These are phyloP conservation scores for Dryas alaskensis DNA, from an alignment of 306 rosid genomes.

Conservation along the genomic window DNA sequence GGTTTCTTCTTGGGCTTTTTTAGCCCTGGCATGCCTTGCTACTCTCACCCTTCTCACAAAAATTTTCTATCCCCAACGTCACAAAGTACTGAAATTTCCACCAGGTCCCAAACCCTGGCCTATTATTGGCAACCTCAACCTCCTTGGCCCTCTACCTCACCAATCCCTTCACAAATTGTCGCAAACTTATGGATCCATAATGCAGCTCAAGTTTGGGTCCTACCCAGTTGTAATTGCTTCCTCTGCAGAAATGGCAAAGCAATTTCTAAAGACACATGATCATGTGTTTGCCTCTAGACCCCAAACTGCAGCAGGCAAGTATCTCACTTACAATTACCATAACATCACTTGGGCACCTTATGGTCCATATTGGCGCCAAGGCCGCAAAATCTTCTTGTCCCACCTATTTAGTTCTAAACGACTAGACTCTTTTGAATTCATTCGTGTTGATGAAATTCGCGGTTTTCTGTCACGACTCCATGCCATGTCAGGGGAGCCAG, in stretches of 20 bases:
- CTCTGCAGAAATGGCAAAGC: slow-evolving; percentile 23
- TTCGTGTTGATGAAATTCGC: slow-evolving; percentile 20
- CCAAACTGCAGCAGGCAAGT: slow-evolving; percentile 33
- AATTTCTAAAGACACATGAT: slow-evolving; percentile 27
- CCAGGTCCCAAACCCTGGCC: too few species aligned
- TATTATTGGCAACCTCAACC: too few species aligned
- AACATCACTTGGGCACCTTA: slow-evolving; percentile 28
- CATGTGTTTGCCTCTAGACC: slow-evolving; percentile 34
- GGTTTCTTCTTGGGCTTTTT: too few species aligned
- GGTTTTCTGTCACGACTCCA: slow-evolving; percentile 17
- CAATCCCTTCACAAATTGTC: slow-evolving; percentile 33
- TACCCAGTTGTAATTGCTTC: slow-evolving; percentile 30
- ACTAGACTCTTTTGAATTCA: slow-evolving; percentile 19
- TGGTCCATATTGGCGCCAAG: slow-evolving; percentile 37
- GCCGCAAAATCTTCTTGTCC: slow-evolving; percentile 28
- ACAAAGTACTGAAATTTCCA: too few species aligned
- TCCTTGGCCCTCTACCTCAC: too few species aligned
- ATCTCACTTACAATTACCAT: slow-evolving; percentile 14
- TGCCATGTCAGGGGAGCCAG: slow-evolving; percentile 26
- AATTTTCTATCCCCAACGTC: too few species aligned
- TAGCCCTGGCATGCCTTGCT: too few species aligned
- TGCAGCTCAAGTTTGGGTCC: slow-evolving; percentile 37
- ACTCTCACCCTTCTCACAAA: too few species aligned
- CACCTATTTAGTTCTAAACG: slow-evolving; percentile 27
- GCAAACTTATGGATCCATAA: slow-evolving; percentile 29